Percentiles rank a stretch among this genome's conserved stretches.
Evolutionary conservation across 345 rosid species (phyloP).

Genomic region (Aquilaria sinensis): DNA sequence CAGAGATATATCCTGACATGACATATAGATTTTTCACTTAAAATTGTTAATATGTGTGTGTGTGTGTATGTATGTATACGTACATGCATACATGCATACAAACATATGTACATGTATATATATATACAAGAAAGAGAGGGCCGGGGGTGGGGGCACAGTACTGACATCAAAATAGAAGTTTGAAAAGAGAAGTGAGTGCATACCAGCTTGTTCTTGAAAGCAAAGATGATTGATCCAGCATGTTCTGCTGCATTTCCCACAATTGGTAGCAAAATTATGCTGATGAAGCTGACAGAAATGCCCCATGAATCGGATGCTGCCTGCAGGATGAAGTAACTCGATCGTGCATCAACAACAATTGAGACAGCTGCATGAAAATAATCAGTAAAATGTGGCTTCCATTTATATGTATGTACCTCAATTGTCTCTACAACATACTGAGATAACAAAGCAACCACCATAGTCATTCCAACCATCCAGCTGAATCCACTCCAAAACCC

Average conservation of each 20-base stretch:
- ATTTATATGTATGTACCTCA: constrained; percentile 39
- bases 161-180: neutral
- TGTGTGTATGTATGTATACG: no score
- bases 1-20: constrained; percentile 68
- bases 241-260: constrained; percentile 99
- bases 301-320: constrained; percentile 93
- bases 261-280: constrained; percentile 81
- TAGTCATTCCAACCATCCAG: constrained; percentile 80
- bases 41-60: no score
- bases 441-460: constrained; percentile 67
- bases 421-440: constrained; percentile 88
- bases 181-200: neutral
- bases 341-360: neutral
- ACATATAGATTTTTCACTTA: neutral
- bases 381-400: no score
- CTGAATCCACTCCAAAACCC: constrained; percentile 77
- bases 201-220: constrained; percentile 86
- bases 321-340: constrained; percentile 18
- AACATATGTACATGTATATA: no score
- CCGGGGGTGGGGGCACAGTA: no score
- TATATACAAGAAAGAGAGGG: no score
- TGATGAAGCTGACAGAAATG: constrained; percentile 74
- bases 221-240: constrained; percentile 88
- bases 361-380: neutral
- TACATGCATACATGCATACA: no score